Percentiles rank a stretch among this genome's conserved stretches.
These are phyloP conservation scores for Stagonosporopsis rhizophila DNA, from an alignment of 2,329 filamentous ascomycete genomes.

Conservation along the genomic window DNA sequence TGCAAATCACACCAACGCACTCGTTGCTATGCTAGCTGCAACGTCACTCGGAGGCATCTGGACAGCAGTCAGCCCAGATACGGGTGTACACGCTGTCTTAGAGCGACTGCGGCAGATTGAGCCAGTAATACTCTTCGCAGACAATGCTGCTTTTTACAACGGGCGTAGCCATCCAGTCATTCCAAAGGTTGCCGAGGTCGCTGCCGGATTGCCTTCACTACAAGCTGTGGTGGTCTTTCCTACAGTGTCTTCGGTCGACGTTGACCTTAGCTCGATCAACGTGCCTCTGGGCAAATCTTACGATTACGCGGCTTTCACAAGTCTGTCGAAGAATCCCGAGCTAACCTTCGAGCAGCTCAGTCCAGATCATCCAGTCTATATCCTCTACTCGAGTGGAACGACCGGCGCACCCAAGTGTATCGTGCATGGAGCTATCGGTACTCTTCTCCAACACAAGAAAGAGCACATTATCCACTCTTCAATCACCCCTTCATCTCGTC, in stretches of 20 bases:
- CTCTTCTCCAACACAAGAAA: conserved; percentile 95
- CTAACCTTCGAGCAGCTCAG: conserved; percentile 75
- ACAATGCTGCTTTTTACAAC: conserved; percentile 90
- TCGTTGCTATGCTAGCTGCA: conserved; percentile 86
- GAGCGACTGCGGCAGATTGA: conserved; percentile 87
- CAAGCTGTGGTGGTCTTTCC: conserved; percentile 77
- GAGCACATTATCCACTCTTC: conserved; percentile 90
- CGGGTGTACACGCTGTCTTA: conserved; percentile 86
- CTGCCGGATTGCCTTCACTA: conserved; percentile 69
- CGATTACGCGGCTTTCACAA: conserved; percentile 46
- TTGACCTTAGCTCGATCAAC: conserved; percentile 52
- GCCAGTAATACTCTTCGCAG: conserved; percentile 81
- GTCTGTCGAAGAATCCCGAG: conserved; percentile 49
- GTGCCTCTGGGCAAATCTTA: conserved; percentile 43
- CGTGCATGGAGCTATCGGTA: conserved; percentile 88
- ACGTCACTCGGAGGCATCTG: conserved; percentile 86
- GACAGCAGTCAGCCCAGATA: conserved; percentile 93
- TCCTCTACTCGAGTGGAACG: conserved; percentile 92
- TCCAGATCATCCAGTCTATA: conserved; percentile 89
- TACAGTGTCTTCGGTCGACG: conserved; percentile 59
- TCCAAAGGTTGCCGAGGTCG: conserved; percentile 80
- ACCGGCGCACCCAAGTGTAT: conserved; percentile 91
- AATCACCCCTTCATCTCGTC: conserved; percentile 71
- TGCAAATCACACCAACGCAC: conserved; percentile 85
- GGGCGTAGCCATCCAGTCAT: conserved; percentile 85